Conservation (phyloP, 495 filamentous ascomycete species). For the Neurospora africana region DNA sequence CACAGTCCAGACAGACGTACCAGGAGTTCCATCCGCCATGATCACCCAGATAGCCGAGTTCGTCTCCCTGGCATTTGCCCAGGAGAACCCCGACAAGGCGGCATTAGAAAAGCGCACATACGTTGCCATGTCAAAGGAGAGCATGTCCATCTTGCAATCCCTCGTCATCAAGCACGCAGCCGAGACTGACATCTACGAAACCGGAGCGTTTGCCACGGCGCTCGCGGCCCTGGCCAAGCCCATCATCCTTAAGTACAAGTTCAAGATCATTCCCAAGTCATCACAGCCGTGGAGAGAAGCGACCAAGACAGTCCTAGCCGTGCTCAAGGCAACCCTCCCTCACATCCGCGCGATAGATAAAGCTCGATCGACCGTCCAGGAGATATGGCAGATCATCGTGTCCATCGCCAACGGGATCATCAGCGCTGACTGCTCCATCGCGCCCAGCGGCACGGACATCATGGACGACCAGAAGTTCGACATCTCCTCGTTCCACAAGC, state of each 20-base stretch:
- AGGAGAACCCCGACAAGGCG: conserved; percentile 21
- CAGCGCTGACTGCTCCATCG: conserved; percentile 41
- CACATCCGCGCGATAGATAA: conserved; percentile 48
- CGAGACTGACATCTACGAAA: conserved; percentile 54
- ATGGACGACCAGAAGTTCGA: conserved; percentile 66
- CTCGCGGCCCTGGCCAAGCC: conserved; percentile 56
- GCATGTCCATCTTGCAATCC: conserved; percentile 57
- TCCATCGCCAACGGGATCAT: conserved; percentile 49
- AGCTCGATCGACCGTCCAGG: conserved; percentile 29
- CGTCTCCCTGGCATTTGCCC: conserved; percentile 53
- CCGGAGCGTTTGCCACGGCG: conserved; percentile 47
- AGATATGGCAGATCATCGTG: conserved; percentile 51
- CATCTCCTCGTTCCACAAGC: conserved; percentile 55
- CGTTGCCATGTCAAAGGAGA: conserved; percentile 71
- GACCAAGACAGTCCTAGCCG: conserved; percentile 53
- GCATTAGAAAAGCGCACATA: conserved; percentile 52
- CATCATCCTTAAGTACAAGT: conserved; percentile 66
- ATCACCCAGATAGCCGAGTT: conserved; percentile 59
- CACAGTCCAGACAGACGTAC: conserved; percentile 56
- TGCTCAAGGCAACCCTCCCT: conserved; percentile 57
- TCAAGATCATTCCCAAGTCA: conserved; percentile 43
- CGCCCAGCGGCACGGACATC: conserved; percentile 32
- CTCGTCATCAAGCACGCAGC: conserved; percentile 53
- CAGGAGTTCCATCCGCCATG: conserved; percentile 55
- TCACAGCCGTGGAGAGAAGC: conserved; percentile 69